Base-by-base conservation (phyloP, 108 stramenopile species). In the Nitzschia inconspicua region DNA sequence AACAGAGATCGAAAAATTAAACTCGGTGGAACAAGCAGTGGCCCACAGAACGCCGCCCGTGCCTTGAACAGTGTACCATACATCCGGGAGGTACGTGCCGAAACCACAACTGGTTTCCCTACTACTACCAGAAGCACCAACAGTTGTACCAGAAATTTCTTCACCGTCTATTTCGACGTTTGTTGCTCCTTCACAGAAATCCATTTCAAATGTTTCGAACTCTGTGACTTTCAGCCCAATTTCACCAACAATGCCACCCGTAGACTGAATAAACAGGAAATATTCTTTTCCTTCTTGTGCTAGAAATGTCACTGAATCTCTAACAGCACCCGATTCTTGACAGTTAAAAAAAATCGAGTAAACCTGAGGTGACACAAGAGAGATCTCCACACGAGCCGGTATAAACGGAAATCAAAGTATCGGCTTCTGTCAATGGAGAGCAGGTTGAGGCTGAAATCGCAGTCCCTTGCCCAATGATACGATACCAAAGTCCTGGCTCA, bases 381-480 rank as follows among this genome's bases (percentile, higher is more conserved):
- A 58, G 41, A 47, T 47, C 29, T 20, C 9, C 41, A 14, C 46
- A 60, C 10, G 46, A 47, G 16, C 46, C 60, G 8, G 27, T 47
- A 22, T 43, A 60, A 8, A 47, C 60, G 9, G 44, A 13, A 46
- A 46, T 11, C 22, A 20, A 46, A 16, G 44, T 46, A 13, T 16
- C 16, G 16, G 16, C 22, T 46, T 46, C 16, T 18, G 44, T 46
- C 44, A 16, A 16, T 20, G 6, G 30, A 4, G 44, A 30, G 50
- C 63, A 64, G 3, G 63, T 64, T 3, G 63, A 52, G 16, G 41
- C 40, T 51, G 50, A 22, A 20, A 64, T 8, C 23, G 50, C 16
- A 14, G 30, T 26, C 4, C 63, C 63, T 11, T 19, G 51, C 3
- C 63, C 63, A 7, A 27, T 25, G 36, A 64, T 4, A 35, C 37